Evolutionary conservation across 1,284 basidiomycete species (phyloP), one percentile per base, ranked within the genome.

Genomic region (Xanthoconium separans): DNA sequence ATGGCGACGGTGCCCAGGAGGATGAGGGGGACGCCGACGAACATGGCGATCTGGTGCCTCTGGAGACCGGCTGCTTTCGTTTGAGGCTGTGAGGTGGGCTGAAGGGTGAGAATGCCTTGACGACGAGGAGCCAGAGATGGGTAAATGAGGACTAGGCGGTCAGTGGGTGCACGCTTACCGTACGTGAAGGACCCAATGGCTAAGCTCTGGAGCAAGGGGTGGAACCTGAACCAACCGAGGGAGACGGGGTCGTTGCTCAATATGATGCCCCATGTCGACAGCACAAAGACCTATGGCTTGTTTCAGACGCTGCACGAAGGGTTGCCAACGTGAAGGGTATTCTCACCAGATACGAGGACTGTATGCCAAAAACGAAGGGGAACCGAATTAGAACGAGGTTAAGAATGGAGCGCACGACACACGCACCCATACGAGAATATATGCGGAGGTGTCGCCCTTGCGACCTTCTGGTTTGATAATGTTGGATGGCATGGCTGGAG

Each of bases 41-140:
- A 66, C 59, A 83, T 81, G 20, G 78, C 79, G 22, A 78, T 65
- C 64, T 90, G 85, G 64, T 91, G 88, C 36, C 85, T 77, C 10
- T 70, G 62, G 0, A 90, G 73, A 1, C 87, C 87, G 1, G 81
- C 81, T 2, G 78, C 76, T 68, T 89, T 91, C 30, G 83, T 82
- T 59, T 70, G 77, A 0, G 85, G 81, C 51, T 83, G 81, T 5
- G 81, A 79, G 2, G 88, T 89, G 0, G 87, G 85, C 62, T 91
- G 88, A 8, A 91, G 79, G n/a, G 85, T 87, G 57, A 87, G 57
- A 46, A 89, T 80, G n/a, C 83, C 87, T 88, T 59, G 27, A 34
- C n/a, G 22, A 16, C 9, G 3, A 27, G 29, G 50, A 42, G 33
- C 6, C 12, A 39, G 43, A 31, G 48, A n/a, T 36, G 10, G 20